Evolutionary conservation across 805 yeast species (phyloP).

Genomic region (Allodekkera sacchari): DNA sequence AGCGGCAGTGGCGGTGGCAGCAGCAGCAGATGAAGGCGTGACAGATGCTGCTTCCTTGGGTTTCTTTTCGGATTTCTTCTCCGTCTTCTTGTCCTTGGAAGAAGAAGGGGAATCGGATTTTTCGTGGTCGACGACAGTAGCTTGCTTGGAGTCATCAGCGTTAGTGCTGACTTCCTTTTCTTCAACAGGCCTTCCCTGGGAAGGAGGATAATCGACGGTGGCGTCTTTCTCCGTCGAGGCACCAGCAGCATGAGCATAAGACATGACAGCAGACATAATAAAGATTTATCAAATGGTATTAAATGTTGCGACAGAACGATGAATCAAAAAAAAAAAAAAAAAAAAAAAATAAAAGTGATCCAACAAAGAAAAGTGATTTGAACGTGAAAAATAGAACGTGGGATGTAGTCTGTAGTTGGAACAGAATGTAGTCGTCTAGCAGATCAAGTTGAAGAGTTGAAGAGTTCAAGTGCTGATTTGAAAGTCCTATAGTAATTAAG

Average conservation of each 20-base stretch:
- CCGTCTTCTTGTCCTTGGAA: not conserved
- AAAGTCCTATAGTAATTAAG: too few species aligned
- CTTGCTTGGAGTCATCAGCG: not conserved
- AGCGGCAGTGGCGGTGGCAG: not conserved
- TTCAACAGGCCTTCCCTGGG: slow-evolving; percentile 3
- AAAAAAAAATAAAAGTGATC: too few species aligned
- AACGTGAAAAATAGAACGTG: too few species aligned
- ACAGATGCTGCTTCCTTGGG: too few species aligned
- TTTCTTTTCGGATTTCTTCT: not conserved
- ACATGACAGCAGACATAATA: slow-evolving; percentile 22
- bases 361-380: too few species aligned
- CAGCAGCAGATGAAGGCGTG: slow-evolving; percentile 1
- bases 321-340: too few species aligned
- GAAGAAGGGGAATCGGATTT: not conserved
- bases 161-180: slow-evolving; percentile 5
- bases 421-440: too few species aligned
- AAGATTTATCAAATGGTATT: too few species aligned
- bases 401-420: too few species aligned
- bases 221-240: slow-evolving; percentile 11
- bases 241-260: slow-evolving; percentile 27
- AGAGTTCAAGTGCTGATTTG: too few species aligned
- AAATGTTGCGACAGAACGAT: not conserved
- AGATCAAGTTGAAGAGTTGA: too few species aligned
- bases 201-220: slow-evolving; percentile 6
- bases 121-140: not conserved